Evolutionary conservation across 2,329 filamentous ascomycete genomes (phyloP).

Genomic region (Scedosporium apiospermum): DNA sequence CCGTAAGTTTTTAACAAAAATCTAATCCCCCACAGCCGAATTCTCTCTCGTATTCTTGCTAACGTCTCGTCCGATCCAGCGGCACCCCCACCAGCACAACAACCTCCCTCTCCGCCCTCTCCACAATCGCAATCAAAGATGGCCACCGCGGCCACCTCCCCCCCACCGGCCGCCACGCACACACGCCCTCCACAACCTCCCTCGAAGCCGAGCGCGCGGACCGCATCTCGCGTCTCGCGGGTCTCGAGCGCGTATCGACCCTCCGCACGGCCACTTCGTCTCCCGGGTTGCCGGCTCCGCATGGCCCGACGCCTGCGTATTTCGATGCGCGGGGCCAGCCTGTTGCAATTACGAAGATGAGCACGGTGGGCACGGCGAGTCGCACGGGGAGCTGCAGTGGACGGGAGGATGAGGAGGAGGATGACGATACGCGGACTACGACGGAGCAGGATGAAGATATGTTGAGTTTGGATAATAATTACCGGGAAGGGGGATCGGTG

Average conservation of each 20-base stretch:
- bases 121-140: conserved; percentile 92
- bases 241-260: conserved; percentile 81
- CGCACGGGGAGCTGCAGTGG: conserved; percentile 65
- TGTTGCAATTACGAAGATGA: conserved; percentile 63
- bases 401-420: conserved; percentile 40
- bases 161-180: conserved; percentile 31
- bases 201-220: conserved; percentile 89
- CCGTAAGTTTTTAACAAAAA: conserved; percentile 52
- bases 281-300: conserved; percentile 8
- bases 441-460: conserved; percentile 58
- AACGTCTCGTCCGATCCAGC: conserved; percentile 31
- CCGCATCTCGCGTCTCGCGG: conserved; percentile 87
- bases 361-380: conserved; percentile 83
- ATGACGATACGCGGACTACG: conserved; percentile 29
- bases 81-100: conserved; percentile 90
- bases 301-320: conserved; percentile 49
- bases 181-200: conserved; percentile 55
- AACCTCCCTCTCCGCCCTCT: conserved; percentile 83
- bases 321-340: conserved; percentile 70
- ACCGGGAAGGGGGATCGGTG: conserved; percentile 47
- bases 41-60: conserved; percentile 7
- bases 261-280: conserved; percentile 41
- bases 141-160: conserved; percentile 77
- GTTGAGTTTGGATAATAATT: conserved; percentile 58
- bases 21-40: neutral